A percentile compares a stretch with the other conserved stretches of the same genome.
Conservation (phyloP, 2,329 filamentous ascomycete species). For the Xylaria multiplex region DNA sequence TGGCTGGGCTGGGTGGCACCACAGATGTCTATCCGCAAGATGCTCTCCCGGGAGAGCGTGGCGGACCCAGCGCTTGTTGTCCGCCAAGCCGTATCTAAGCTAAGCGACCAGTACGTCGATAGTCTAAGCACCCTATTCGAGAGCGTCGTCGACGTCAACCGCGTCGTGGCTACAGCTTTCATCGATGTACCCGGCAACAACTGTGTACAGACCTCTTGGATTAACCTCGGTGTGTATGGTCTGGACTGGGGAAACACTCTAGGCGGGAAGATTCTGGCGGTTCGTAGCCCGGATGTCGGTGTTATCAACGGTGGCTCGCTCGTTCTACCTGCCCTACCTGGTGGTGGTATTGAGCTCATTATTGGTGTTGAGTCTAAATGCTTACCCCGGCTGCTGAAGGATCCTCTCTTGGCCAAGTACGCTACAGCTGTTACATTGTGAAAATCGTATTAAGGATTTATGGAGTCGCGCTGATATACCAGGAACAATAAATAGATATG, state of each 20-base stretch:
- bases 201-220: conserved; percentile 50
- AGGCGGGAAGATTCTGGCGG: conserved; percentile 45
- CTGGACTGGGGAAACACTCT: conserved; percentile 50
- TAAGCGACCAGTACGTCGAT: conserved; percentile 48
- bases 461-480: not conserved
- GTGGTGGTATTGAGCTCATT: conserved; percentile 50
- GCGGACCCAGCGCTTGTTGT: conserved; percentile 50
- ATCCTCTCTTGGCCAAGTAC: conserved; percentile 48
- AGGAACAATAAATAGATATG: not conserved
- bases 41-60: conserved; percentile 45
- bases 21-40: conserved; percentile 45
- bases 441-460: conserved; percentile 3
- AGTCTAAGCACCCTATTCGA: conserved; percentile 48
- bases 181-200: conserved; percentile 51
- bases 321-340: conserved; percentile 47
- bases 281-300: conserved; percentile 49
- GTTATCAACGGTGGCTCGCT: conserved; percentile 50
- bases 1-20: conserved; percentile 52
- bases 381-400: conserved; percentile 45
- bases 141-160: conserved; percentile 47
- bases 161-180: conserved; percentile 49
- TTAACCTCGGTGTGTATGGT: conserved; percentile 48
- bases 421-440: conserved; percentile 39
- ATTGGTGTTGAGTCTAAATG: conserved; percentile 48
- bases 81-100: conserved; percentile 48